phyloP scores from a whole-genome alignment of 257 asterid species.

The Przewalskia tangutica region DNA sequence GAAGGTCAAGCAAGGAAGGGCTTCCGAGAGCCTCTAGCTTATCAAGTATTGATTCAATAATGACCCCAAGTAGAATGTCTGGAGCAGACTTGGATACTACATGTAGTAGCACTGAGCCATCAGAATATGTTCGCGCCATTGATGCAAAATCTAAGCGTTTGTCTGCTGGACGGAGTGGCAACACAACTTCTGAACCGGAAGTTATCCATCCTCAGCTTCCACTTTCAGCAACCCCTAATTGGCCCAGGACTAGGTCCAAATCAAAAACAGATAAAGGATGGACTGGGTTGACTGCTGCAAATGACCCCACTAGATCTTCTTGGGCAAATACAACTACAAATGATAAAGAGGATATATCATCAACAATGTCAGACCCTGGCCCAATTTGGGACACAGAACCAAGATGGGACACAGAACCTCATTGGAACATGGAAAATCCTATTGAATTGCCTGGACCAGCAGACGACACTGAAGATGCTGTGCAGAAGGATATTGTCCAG shows the following conservation, averaged over 20 bases:
- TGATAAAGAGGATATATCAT: constrained; percentile 90
- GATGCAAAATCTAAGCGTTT: constrained; percentile 84
- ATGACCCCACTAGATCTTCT: constrained; percentile 56
- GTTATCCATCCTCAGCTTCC: constrained; percentile 79
- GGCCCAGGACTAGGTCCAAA: constrained; percentile 91
- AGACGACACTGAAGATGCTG: constrained; percentile 39
- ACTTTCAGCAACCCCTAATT: constrained; percentile 64
- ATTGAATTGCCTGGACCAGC: constrained; percentile 62
- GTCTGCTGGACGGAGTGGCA: constrained; percentile 63
- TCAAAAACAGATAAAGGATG: constrained; percentile 74
- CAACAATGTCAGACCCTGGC: constrained; percentile 97
- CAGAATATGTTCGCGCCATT: constrained; percentile 87
- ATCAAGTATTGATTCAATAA: constrained; percentile 88
- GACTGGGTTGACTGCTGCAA: constrained; percentile 43
- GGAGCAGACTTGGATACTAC: constrained; percentile 70
- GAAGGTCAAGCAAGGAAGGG: constrained; percentile 88
- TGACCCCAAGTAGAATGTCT: constrained; percentile 76
- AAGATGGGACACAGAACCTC: constrained; percentile 81
- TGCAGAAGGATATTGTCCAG: constrained; percentile 24
- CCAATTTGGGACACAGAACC: constrained; percentile 99
- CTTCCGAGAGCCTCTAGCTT: constrained; percentile 93
- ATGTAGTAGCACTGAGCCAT: constrained; percentile 81
- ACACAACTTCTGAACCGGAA: constrained; percentile 65
- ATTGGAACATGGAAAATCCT: constrained; percentile 54
- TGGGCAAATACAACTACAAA: constrained; percentile 60